phyloP scores from a whole-genome alignment of 1,139 yeast species.

The Pichia sp. region DNA sequence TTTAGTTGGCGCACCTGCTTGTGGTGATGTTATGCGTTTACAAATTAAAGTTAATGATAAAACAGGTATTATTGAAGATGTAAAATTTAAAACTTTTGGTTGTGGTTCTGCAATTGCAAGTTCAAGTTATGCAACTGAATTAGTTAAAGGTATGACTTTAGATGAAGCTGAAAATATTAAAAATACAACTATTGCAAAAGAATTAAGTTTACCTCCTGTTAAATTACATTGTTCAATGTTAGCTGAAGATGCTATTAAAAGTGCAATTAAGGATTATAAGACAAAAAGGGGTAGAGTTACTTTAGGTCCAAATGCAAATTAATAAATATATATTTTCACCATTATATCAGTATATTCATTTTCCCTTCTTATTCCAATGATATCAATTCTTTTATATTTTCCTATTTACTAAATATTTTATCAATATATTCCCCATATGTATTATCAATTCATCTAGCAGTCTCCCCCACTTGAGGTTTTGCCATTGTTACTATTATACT shows the following conservation, averaged over 20 bases:
- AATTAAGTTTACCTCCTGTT: conserved; percentile 91
- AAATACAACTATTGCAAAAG: conserved; percentile 89
- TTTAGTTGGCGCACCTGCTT: conserved; percentile 96
- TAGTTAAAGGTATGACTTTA: conserved; percentile 89
- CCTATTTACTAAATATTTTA: too few relatives aligned
- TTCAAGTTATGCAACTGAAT: conserved; percentile 88
- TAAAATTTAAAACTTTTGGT: conserved; percentile 96
- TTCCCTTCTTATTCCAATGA: too few relatives aligned
- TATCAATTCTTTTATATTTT: too few relatives aligned
- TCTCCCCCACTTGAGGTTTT: too few relatives aligned
- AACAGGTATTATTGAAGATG: conserved; percentile 88
- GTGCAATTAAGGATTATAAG: conserved; percentile 92
- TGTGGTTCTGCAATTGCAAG: conserved; percentile 98
- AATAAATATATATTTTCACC: background rate
- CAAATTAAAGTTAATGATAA: conserved; percentile 90
- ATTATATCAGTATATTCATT: too few relatives aligned
- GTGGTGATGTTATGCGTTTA: conserved; percentile 98
- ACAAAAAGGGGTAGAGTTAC: conserved; percentile 60
- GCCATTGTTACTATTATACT: too few relatives aligned
- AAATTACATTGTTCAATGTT: conserved; percentile 97
- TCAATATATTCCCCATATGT: too few relatives aligned
- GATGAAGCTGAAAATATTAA: conserved; percentile 91
- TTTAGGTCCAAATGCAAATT: conserved; percentile 42
- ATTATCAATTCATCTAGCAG: too few relatives aligned
- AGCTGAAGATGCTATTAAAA: conserved; percentile 97